phyloP scores from a whole-genome alignment of 495 filamentous ascomycete species.

The Astrothelium macrocarpum region DNA sequence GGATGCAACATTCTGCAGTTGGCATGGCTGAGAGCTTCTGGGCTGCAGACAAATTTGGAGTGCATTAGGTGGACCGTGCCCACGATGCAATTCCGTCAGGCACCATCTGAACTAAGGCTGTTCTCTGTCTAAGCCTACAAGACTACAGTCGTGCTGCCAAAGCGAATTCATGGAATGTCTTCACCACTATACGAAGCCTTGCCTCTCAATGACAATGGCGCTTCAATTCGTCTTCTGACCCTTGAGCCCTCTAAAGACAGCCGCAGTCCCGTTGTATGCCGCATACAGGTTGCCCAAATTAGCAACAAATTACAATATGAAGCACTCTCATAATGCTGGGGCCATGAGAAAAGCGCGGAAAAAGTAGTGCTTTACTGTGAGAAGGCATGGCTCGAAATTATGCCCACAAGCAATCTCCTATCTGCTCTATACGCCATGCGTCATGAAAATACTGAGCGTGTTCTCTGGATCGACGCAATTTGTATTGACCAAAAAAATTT shows the following conservation, averaged over 20 bases:
- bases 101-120: too few relatives aligned
- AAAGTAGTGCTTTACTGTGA: background rate
- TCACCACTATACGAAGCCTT: background rate
- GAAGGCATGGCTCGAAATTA: background rate
- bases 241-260: background rate
- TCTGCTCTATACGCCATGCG: background rate
- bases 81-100: too few relatives aligned
- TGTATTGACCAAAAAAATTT: conserved; percentile 32
- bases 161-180: background rate
- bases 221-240: background rate
- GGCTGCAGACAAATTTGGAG: too few relatives aligned
- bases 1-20: background rate
- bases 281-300: background rate
- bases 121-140: too few relatives aligned
- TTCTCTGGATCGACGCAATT: conserved; percentile 32
- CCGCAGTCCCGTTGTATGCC: background rate
- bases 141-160: too few relatives aligned
- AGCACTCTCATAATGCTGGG: background rate
- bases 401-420: background rate
- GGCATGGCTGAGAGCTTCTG: background rate
- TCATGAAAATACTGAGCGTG: background rate
- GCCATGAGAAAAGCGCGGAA: background rate
- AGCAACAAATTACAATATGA: background rate
- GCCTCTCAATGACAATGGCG: background rate
- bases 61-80: too few relatives aligned